Conservation (phyloP, 257 asterid genomes). For the Misopates orontium region DNA sequence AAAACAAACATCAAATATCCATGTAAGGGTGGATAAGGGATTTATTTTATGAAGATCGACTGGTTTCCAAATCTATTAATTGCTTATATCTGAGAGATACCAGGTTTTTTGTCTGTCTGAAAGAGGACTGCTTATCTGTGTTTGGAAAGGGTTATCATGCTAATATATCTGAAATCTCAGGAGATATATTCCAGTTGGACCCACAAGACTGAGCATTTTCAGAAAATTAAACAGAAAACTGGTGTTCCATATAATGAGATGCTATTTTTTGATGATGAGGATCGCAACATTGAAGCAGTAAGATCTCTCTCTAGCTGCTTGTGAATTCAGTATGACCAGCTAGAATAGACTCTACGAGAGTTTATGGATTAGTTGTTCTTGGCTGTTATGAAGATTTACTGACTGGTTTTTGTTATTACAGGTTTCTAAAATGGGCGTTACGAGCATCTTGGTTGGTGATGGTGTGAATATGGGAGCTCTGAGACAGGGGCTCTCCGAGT, state of each 20-base stretch:
- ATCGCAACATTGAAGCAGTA: constrained; percentile 78
- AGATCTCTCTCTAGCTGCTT: constrained; percentile 24
- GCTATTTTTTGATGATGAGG: constrained; percentile 91
- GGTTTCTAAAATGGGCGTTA: constrained; percentile 46
- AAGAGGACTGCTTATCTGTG: not conserved
- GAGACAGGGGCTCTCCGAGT: constrained; percentile 37
- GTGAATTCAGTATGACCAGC: not conserved
- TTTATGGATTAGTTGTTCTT: not conserved
- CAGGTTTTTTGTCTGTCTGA: not conserved
- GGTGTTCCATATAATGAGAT: constrained; percentile 64
- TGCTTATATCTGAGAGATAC: not conserved
- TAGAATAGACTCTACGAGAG: not conserved
- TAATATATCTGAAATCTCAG: constrained; percentile 43
- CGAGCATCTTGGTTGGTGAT: constrained; percentile 41
- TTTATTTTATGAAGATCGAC: no score
- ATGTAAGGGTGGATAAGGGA: no score
- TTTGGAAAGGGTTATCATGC: constrained; percentile 15
- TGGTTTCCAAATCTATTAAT: not conserved
- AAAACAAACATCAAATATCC: no score
- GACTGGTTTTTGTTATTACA: constrained; percentile 1
- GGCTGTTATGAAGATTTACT: not conserved
- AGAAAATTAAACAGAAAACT: constrained; percentile 60
- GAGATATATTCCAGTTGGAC: constrained; percentile 87
- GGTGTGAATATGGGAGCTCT: constrained; percentile 44
- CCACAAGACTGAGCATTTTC: constrained; percentile 90